Conservation (phyloP, 805 yeast species). For the Spathaspora passalidarum region DNA sequence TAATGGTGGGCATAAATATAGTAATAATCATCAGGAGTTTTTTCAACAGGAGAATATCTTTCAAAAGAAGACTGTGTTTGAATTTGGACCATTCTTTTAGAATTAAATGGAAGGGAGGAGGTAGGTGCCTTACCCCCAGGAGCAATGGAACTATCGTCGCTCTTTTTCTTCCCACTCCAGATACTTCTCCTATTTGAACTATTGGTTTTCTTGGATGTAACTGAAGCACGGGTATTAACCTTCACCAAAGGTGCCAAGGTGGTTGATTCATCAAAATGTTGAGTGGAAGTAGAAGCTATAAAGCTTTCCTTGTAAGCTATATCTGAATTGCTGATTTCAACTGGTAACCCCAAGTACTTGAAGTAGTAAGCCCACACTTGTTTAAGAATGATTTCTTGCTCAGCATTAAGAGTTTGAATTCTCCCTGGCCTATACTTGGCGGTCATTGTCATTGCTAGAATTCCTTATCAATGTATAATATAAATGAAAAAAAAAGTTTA, state of each 20-base stretch:
- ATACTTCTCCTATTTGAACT: constrained; percentile 28
- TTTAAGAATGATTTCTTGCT: constrained; percentile 63
- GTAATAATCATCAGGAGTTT: constrained; percentile 18
- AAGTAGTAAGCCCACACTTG: constrained; percentile 69
- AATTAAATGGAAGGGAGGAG: constrained; percentile 15
- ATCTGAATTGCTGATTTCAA: constrained; percentile 28
- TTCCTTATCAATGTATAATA: too few species aligned
- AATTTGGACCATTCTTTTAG: constrained; percentile 26
- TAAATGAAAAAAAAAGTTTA: too few species aligned
- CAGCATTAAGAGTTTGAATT: constrained; percentile 38
- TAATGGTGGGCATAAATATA: constrained; percentile 20
- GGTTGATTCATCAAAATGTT: constrained; percentile 6
- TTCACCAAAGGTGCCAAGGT: constrained; percentile 15
- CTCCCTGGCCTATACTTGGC: constrained; percentile 34
- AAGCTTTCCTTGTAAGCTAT: constrained; percentile 26
- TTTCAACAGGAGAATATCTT: constrained; percentile 19
- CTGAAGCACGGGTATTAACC: constrained; percentile 18
- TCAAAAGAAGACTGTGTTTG: constrained; percentile 24
- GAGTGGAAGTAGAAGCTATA: constrained; percentile 25
- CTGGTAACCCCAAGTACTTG: constrained; percentile 53
- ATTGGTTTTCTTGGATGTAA: constrained; percentile 22
- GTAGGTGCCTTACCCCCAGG: not conserved
- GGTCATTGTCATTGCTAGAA: constrained; percentile 6
- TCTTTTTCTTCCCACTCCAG: not conserved
- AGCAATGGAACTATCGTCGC: constrained; percentile 4